phyloP scores from a whole-genome alignment of 1,139 yeast species.

The Sugiyamaella novakii region DNA sequence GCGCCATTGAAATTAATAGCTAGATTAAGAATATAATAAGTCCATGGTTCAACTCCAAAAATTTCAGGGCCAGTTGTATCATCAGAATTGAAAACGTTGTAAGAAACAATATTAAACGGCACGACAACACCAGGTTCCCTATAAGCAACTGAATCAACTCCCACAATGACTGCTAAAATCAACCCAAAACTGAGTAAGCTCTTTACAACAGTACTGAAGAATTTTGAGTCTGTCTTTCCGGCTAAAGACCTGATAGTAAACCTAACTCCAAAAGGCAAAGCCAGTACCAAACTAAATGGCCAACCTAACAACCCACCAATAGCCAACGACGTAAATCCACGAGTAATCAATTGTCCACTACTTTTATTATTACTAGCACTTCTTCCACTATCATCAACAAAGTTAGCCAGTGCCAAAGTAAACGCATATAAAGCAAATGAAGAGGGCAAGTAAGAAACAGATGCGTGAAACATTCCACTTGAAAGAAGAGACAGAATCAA shows the following conservation, averaged over 20 bases:
- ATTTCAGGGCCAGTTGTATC: slow-evolving; percentile 80
- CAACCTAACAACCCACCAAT: slow-evolving; percentile 83
- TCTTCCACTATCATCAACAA: slow-evolving; percentile 27
- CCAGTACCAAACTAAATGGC: slow-evolving; percentile 80
- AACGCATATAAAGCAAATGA: slow-evolving; percentile 74
- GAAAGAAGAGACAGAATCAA: slow-evolving; percentile 49
- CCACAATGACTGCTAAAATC: slow-evolving; percentile 42
- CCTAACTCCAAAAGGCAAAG: slow-evolving; percentile 54
- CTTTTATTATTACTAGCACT: neutral
- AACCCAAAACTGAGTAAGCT: slow-evolving; percentile 18
- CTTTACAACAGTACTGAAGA: slow-evolving; percentile 5
- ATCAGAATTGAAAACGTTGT: slow-evolving; percentile 75
- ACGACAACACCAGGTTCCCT: slow-evolving; percentile 60
- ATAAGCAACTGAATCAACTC: slow-evolving; percentile 68
- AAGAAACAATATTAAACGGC: slow-evolving; percentile 78
- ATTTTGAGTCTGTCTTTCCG: neutral
- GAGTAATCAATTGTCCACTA: slow-evolving; percentile 33
- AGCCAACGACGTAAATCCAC: slow-evolving; percentile 55
- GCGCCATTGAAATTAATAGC: slow-evolving; percentile 70
- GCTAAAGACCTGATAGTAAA: slow-evolving; percentile 24
- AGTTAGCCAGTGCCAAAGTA: slow-evolving; percentile 55
- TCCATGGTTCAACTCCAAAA: slow-evolving; percentile 85
- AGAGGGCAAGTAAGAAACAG: slow-evolving; percentile 85
- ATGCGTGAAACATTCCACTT: slow-evolving; percentile 83
- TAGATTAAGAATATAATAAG: slow-evolving; percentile 70